phyloP scores from a whole-genome alignment of 768 basidiomycete genomes.

The Brasilioporus rufonigricans region DNA sequence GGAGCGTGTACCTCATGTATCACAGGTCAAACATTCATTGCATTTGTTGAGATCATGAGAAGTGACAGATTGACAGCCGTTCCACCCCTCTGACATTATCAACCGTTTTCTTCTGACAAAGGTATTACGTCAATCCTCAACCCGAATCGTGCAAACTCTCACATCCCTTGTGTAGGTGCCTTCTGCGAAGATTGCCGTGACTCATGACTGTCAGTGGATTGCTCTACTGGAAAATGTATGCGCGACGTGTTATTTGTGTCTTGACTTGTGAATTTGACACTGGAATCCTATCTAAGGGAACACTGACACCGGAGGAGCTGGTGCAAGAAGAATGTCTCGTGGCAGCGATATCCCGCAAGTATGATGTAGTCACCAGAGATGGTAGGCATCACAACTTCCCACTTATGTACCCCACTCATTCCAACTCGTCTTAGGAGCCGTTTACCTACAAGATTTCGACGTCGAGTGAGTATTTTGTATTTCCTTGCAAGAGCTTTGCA shows the following conservation, averaged over 20 bases:
- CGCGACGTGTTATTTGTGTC: neutral
- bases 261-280: neutral
- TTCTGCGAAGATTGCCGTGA: neutral
- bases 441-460: neutral
- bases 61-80: neutral
- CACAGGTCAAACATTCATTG: neutral
- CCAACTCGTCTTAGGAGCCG: neutral
- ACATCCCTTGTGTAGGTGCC: neutral
- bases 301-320: neutral
- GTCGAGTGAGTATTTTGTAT: too few relatives aligned
- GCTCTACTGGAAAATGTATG: neutral
- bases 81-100: neutral
- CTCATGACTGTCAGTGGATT: neutral
- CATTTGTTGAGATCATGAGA: neutral
- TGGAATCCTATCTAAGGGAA: neutral
- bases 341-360: neutral
- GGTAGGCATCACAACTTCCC: neutral
- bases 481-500: too few relatives aligned
- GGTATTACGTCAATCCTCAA: neutral
- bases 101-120: neutral
- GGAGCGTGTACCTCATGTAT: neutral
- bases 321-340: neutral
- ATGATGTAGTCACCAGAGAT: neutral
- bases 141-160: neutral
- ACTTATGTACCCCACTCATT: neutral